A percentile compares a stretch with the other conserved stretches of the same genome.
These are phyloP conservation scores for Rhizoctonia solani DNA, from an alignment of 1,284 basidiomycete genomes.

Conservation along the genomic window DNA sequence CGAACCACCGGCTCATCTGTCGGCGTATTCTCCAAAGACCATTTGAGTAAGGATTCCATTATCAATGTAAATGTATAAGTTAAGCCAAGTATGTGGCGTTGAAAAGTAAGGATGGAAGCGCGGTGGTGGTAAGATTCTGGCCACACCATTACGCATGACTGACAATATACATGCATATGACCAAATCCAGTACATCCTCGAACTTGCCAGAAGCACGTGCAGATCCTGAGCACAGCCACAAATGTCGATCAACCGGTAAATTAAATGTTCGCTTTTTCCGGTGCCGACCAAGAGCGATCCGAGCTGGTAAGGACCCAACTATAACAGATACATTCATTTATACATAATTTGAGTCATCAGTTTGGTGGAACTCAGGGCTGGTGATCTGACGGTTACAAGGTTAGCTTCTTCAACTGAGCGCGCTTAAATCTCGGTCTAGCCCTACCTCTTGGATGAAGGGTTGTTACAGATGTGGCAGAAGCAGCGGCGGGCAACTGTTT, in stretches of 20 bases:
- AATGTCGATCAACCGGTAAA: background rate
- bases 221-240: constrained; percentile 12
- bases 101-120: too few species aligned
- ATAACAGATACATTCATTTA: too few species aligned
- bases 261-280: background rate
- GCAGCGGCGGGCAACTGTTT: too few species aligned
- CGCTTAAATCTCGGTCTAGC: too few species aligned
- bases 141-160: background rate
- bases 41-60: constrained; percentile 76
- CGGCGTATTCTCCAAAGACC: constrained; percentile 66
- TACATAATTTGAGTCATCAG: too few species aligned
- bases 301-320: too few species aligned
- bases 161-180: background rate
- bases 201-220: too few species aligned
- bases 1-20: constrained; percentile 39
- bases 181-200: background rate
- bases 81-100: background rate
- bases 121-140: background rate
- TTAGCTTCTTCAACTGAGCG: too few species aligned
- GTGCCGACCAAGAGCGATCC: background rate
- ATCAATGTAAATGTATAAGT: background rate
- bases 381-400: too few species aligned
- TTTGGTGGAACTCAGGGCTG: too few species aligned
- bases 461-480: too few species aligned
- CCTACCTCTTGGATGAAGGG: too few species aligned